phyloP scores from a whole-genome alignment of 2,329 filamentous ascomycete genomes.

The Colletotrichum siamense region DNA sequence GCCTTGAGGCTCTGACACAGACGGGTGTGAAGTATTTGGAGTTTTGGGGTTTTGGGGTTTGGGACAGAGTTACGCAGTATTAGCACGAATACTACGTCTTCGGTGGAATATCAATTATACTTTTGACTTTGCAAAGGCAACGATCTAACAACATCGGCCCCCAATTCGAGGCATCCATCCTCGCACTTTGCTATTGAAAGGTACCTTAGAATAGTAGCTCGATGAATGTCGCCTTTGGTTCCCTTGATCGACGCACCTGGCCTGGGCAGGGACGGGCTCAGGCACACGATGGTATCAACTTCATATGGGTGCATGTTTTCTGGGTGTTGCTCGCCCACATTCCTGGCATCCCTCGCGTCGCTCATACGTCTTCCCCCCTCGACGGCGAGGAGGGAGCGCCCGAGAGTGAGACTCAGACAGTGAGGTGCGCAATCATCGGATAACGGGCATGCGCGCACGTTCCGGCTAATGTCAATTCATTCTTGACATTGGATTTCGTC shows the following conservation, averaged over 20 bases:
- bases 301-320: not conserved
- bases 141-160: not conserved
- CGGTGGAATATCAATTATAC: not conserved
- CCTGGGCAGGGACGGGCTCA: not conserved
- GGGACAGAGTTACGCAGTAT: not conserved
- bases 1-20: conserved; percentile 9
- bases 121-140: not conserved
- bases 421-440: not conserved
- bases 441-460: not conserved
- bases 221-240: not conserved
- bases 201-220: not conserved
- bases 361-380: not conserved
- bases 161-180: not conserved
- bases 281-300: not conserved
- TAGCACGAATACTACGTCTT: not conserved
- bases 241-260: conserved; percentile 8
- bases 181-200: not conserved
- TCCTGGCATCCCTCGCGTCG: conserved; percentile 14
- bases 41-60: not conserved
- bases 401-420: not conserved
- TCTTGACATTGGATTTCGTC: not conserved
- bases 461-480: not conserved
- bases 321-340: not conserved
- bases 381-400: not conserved
- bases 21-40: not conserved